Evolutionary conservation across 371 early-diverging fungal genomes (phyloP), one percentile per base, ranked within the genome.

Genomic region (Lichtheimia corymbifera): DNA sequence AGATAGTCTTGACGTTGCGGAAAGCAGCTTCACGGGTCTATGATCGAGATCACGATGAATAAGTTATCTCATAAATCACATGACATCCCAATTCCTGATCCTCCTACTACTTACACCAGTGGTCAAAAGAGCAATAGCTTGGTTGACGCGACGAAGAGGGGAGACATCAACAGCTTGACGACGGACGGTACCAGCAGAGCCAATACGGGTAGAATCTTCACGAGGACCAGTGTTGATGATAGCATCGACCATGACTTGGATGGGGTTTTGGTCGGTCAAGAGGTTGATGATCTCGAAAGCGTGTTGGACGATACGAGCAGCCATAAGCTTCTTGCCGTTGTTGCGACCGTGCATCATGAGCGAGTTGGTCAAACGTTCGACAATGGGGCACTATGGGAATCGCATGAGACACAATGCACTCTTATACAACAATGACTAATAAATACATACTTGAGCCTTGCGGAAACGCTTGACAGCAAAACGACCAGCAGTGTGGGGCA

Each of bases 321-420:
- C 97, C 93, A 99, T 92, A 68, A 97, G 86, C 90, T 99, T 99
- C 93, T 99, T 99, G 73, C 99, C 99, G 91, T 97, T 99, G 95
- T 99, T 99, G 80, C 99, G 97, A 71, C 99, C 99, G 90, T 98
- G 95, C 96, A 98, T 99, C 99, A 99, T 99, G 67, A 99, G 88
- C 64, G 97, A 95, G 93, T 97, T 98, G 85, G 97, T 95, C 73
- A 99, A 91, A 84, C 99, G 95, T 89, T 99, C 99, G 64, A 98
- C 97, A 66, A 99, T 93, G 65, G 99, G 99, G 88, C 99, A 98
- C 92, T 94, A 73, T 6, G 14, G 27, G 4, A 15, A 24, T 18
- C 15, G n/a, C 7, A 30, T 17, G 27, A 2, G n/a, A n/a, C n/a
- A n/a, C n/a, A n/a, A n/a, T n/a, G n/a, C n/a, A n/a, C n/a, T n/a